phyloP scores from a whole-genome alignment of 202 grass and related monocot genomes.

The Schoenoplectus triqueter region DNA sequence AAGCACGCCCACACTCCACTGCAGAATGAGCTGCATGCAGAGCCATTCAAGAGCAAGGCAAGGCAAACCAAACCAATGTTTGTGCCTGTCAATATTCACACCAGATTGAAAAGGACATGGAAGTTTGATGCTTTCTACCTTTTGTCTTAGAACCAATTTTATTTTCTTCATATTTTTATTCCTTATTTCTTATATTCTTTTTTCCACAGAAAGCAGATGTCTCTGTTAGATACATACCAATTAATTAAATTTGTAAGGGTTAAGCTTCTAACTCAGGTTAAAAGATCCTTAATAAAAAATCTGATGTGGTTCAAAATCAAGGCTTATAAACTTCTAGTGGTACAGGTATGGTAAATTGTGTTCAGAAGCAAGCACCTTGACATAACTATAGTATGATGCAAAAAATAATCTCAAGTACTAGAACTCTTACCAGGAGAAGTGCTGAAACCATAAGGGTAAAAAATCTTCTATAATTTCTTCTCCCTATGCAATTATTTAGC shows the following conservation, averaged over 20 bases:
- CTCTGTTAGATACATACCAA: background rate
- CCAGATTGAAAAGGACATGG: slow-evolving; percentile 55
- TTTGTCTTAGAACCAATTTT: background rate
- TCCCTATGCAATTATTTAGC: slow-evolving; percentile 98
- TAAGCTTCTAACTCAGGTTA: background rate
- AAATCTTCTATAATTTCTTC: slow-evolving; percentile 90
- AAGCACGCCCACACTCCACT: slow-evolving; percentile 70
- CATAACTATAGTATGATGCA: background rate
- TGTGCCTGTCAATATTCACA: slow-evolving; percentile 64
- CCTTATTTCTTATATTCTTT: background rate
- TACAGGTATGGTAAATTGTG: background rate
- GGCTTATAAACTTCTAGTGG: background rate
- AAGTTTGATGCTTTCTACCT: slow-evolving; percentile 52
- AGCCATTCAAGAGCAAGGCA: slow-evolving; percentile 43
- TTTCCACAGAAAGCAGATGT: background rate
- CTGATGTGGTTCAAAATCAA: background rate
- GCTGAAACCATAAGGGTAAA: slow-evolving; percentile 86
- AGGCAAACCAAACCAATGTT: slow-evolving; percentile 64
- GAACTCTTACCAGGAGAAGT: slow-evolving; percentile 68
- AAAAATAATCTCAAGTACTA: background rate
- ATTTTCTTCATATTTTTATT: background rate
- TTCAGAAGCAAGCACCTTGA: slow-evolving; percentile 14
- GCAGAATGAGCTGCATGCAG: slow-evolving; percentile 78
- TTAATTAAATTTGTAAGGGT: slow-evolving; percentile 6
- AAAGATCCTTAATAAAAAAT: background rate